Evolutionary conservation across 768 basidiomycete species (phyloP).

Genomic region (Suillus hirtellus): DNA sequence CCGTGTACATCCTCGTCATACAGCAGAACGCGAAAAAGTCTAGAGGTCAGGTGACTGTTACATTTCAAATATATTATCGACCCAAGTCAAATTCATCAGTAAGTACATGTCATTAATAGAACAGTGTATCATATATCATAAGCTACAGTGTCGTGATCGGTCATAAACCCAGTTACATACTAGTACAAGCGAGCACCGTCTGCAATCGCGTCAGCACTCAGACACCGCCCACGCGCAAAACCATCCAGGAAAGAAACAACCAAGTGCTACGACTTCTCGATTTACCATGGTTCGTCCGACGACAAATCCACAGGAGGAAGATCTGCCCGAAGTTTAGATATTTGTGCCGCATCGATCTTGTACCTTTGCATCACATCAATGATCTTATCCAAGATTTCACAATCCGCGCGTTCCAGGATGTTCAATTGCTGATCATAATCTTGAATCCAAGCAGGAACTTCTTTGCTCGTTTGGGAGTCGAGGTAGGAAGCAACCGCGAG

Average conservation of each 20-base stretch:
- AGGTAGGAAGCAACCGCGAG: background rate
- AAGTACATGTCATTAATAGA: background rate
- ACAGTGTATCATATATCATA: background rate
- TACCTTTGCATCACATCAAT: background rate
- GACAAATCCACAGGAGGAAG: background rate
- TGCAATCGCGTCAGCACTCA: background rate
- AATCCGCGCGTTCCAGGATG: background rate
- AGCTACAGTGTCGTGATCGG: background rate
- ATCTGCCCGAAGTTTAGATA: background rate
- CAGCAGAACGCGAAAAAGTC: no score
- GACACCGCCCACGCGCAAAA: background rate
- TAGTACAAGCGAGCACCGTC: background rate
- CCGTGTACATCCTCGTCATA: no score
- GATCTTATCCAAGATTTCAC: background rate
- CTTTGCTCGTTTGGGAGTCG: rapidly evolving
- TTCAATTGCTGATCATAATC: background rate
- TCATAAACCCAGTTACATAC: background rate
- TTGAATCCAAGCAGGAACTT: background rate
- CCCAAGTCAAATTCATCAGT: no score
- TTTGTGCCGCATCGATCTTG: background rate
- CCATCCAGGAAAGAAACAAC: background rate
- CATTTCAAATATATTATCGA: no score
- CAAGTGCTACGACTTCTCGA: no score
- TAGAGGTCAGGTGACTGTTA: no score
- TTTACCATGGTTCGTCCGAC: background rate